These are phyloP conservation scores for Nymphaea colorata DNA, from an alignment of 164 flowering plant species.

Conservation along the genomic window DNA sequence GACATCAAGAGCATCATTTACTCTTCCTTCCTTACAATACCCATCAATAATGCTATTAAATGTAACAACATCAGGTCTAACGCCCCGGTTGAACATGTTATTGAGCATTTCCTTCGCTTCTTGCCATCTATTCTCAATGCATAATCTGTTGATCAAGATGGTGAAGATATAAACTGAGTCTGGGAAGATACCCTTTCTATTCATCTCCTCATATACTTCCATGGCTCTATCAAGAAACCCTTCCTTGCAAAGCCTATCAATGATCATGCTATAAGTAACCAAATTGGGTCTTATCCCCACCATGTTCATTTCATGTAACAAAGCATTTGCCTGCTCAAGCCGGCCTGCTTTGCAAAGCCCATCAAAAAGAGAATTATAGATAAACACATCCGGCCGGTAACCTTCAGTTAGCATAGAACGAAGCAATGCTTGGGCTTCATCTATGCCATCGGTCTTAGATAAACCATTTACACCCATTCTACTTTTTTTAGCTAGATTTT, in stretches of 20 bases:
- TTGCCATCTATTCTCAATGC: conserved; percentile 5
- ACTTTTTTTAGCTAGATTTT: too few species aligned
- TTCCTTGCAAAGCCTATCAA: conserved; percentile 19
- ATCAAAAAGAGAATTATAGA: not conserved
- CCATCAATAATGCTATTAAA: not conserved
- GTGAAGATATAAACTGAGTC: conserved; percentile 12
- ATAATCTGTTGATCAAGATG: conserved; percentile 9
- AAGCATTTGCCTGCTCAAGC: not conserved
- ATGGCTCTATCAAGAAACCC: conserved; percentile 18
- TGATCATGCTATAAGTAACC: not conserved
- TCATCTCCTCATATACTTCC: conserved; percentile 13
- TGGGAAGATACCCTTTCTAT: conserved; percentile 10
- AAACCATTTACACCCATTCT: not conserved
- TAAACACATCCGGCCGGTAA: not conserved
- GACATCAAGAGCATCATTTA: not conserved
- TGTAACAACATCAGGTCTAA: not conserved
- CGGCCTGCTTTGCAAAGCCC: not conserved
- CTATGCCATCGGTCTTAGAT: not conserved
- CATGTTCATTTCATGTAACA: not conserved
- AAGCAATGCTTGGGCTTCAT: not conserved
- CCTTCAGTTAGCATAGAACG: not conserved
- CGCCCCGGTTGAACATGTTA: too few species aligned
- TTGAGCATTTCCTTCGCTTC: not conserved
- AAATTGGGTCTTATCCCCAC: not conserved
- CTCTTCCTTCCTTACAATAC: not conserved